phyloP scores from a whole-genome alignment of 1,284 basidiomycete species.

The Fomitopsis palustris region DNA sequence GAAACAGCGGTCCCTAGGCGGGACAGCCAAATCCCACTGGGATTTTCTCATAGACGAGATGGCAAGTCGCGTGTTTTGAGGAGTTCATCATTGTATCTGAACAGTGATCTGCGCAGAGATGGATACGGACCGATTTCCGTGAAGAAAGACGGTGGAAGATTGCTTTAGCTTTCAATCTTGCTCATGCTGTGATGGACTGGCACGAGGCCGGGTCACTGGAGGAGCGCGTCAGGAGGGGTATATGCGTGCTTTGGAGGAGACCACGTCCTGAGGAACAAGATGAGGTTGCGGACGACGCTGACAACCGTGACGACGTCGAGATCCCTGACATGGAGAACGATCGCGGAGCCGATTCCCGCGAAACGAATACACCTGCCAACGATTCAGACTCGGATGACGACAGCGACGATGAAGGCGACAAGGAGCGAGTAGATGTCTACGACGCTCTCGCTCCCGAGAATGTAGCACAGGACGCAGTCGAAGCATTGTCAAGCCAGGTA shows the following conservation, averaged over 20 bases:
- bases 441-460: conserved; percentile 52
- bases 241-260: conserved; percentile 65
- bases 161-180: conserved; percentile 82
- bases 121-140: conserved; percentile 94
- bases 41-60: conserved; percentile 97
- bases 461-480: conserved; percentile 50
- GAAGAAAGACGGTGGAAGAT: conserved; percentile 96
- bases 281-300: conserved; percentile 21
- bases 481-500: conserved; percentile 22
- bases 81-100: background rate
- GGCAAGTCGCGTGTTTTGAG: conserved; percentile 44
- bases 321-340: conserved; percentile 18
- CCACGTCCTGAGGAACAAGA: conserved; percentile 31
- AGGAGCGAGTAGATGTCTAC: conserved; percentile 48
- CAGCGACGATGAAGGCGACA: conserved; percentile 55
- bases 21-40: conserved; percentile 87
- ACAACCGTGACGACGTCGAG: conserved; percentile 15
- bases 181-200: conserved; percentile 84
- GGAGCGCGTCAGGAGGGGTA: conserved; percentile 66
- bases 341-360: conserved; percentile 19
- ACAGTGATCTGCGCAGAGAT: conserved; percentile 58
- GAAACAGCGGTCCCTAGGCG: conserved; percentile 82
- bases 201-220: conserved; percentile 67
- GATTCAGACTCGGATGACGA: conserved; percentile 50
- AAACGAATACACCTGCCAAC: conserved; percentile 28